Evolutionary conservation across 176 grass and related monocot species (phyloP).

Genomic region (Alopecurus myosuroides): DNA sequence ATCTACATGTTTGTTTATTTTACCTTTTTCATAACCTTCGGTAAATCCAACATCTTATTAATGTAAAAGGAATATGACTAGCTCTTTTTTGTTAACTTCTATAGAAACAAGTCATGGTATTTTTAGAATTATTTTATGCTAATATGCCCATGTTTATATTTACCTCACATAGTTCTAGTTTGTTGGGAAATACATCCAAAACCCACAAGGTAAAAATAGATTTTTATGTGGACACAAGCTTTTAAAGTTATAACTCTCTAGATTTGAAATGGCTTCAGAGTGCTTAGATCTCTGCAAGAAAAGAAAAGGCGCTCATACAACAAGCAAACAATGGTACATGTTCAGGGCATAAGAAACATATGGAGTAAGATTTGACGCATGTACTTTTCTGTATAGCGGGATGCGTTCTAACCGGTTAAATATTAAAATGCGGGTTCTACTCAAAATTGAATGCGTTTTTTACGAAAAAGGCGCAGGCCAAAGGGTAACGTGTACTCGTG

Average conservation of each 20-base stretch:
- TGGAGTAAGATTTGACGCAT: not conserved
- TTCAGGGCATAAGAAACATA: not conserved
- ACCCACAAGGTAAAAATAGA: not conserved
- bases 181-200: not conserved
- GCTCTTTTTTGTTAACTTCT: no score
- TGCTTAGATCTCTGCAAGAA: no score
- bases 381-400: not conserved
- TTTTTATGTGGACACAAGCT: no score
- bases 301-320: not conserved
- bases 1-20: no score
- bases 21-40: no score
- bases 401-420: not conserved
- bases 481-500: not conserved
- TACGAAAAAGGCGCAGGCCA: no score
- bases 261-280: no score
- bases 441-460: not conserved
- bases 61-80: no score
- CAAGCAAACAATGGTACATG: not conserved
- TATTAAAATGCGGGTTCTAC: not conserved
- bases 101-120: no score
- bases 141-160: no score
- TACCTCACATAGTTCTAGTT: not conserved
- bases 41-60: no score
- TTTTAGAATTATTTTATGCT: not conserved
- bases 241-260: no score